Evolutionary conservation across 2,329 filamentous ascomycete genomes (phyloP).

Genomic region (Parastagonospora avenae): DNA sequence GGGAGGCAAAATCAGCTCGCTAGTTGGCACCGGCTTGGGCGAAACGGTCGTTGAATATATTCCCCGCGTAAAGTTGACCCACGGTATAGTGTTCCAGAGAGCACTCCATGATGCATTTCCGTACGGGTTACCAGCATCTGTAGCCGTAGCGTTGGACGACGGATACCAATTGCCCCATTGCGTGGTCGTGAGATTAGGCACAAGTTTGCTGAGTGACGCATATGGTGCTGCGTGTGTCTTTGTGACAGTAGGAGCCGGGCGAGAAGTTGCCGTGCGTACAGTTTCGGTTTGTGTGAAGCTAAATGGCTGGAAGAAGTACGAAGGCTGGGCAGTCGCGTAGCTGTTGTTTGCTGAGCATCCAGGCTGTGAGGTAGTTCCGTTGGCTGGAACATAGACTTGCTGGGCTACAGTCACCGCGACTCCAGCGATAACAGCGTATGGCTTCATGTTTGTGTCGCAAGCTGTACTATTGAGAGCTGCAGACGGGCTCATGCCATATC

Average conservation of each 20-base stretch:
- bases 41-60: slow-evolving; percentile 59
- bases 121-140: slow-evolving; percentile 44
- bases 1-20: slow-evolving; percentile 62
- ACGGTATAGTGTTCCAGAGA: slow-evolving; percentile 43
- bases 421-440: slow-evolving; percentile 9
- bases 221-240: slow-evolving; percentile 47
- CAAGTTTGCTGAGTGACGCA: slow-evolving; percentile 39
- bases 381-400: slow-evolving; percentile 42
- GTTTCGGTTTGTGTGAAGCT: slow-evolving; percentile 49
- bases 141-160: slow-evolving; percentile 38
- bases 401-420: slow-evolving; percentile 29
- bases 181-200: slow-evolving; percentile 45
- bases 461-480: no score
- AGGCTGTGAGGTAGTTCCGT: slow-evolving; percentile 33
- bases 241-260: slow-evolving; percentile 37
- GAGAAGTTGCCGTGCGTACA: slow-evolving; percentile 45
- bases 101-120: slow-evolving; percentile 48
- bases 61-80: slow-evolving; percentile 44
- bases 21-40: slow-evolving; percentile 60
- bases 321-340: slow-evolving; percentile 34
- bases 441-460: slow-evolving; percentile 14
- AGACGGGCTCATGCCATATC: no score
- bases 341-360: slow-evolving; percentile 32
- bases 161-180: slow-evolving; percentile 52
- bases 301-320: slow-evolving; percentile 38